phyloP scores from a whole-genome alignment of 208 protist genomes.

The Phytomonas francai region DNA sequence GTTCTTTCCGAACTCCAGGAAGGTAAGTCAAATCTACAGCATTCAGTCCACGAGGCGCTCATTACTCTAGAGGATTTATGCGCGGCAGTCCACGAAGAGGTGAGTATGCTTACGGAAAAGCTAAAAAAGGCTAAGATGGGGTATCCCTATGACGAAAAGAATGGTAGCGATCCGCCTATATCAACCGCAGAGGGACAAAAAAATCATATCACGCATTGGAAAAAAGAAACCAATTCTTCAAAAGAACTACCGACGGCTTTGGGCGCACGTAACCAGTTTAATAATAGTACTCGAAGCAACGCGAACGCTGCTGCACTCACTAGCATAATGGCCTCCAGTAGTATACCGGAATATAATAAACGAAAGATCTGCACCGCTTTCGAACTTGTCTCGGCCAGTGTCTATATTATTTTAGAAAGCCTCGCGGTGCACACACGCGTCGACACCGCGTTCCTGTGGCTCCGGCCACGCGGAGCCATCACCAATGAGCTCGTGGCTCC shows the following conservation, averaged over 20 bases:
- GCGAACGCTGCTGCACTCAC: neutral
- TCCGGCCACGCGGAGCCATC: constrained; percentile 56
- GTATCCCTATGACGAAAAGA: constrained; percentile 10
- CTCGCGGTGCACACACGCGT: constrained; percentile 65
- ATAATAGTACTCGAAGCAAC: neutral
- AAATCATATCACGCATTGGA: neutral
- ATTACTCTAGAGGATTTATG: constrained; percentile 55
- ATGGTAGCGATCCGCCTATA: neutral
- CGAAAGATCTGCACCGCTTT: constrained; percentile 52
- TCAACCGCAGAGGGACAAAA: neutral
- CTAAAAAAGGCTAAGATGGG: constrained; percentile 16
- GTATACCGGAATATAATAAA: neutral
- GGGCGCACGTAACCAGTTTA: neutral
- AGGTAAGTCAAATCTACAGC: constrained; percentile 31
- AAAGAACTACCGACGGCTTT: neutral
- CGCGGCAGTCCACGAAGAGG: constrained; percentile 64
- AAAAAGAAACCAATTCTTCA: neutral
- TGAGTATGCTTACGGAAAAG: constrained; percentile 29
- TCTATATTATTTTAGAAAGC: constrained; percentile 75
- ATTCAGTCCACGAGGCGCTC: constrained; percentile 32
- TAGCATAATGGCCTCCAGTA: neutral
- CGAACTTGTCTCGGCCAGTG: constrained; percentile 71
- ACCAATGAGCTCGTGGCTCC: constrained; percentile 78
- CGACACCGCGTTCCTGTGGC: constrained; percentile 69
- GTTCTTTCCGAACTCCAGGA: constrained; percentile 32